phyloP scores from a whole-genome alignment of 78 protist species.

The Ministeria vibrans region DNA sequence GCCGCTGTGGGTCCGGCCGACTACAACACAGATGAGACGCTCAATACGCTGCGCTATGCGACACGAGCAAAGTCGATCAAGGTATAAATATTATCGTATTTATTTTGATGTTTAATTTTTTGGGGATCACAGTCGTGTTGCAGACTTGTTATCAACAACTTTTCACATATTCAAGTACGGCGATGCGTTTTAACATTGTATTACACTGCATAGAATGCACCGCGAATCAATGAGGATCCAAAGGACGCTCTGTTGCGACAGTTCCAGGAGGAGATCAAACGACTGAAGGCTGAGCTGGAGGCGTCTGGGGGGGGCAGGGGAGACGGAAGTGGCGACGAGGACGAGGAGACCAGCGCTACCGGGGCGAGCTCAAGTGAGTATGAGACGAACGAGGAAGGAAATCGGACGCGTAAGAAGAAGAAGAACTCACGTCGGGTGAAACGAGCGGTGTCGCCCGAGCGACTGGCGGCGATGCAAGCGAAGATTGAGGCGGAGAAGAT shows the following conservation, averaged over 20 bases:
- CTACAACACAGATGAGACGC: constrained; percentile 67
- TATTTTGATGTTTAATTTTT: too few relatives aligned
- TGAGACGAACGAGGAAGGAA: too few relatives aligned
- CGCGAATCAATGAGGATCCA: constrained; percentile 77
- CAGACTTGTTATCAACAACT: too few relatives aligned
- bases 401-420: neutral
- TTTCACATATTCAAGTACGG: too few relatives aligned
- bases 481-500: neutral
- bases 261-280: constrained; percentile 53
- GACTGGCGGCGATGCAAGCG: neutral
- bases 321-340: neutral
- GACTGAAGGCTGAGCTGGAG: constrained; percentile 24
- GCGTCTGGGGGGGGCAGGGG: neutral
- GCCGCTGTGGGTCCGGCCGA: constrained; percentile 56
- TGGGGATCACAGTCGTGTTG: too few relatives aligned
- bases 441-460: neutral
- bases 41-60: constrained; percentile 87
- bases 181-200: too few relatives aligned
- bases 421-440: neutral
- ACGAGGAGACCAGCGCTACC: neutral
- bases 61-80: constrained; percentile 80
- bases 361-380: too few relatives aligned
- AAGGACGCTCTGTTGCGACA: constrained; percentile 66
- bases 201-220: too few relatives aligned
- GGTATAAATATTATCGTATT: constrained; percentile 62